Evolutionary conservation across 257 asterid species (phyloP).

Genomic region (Fraxinus pennsylvanica): DNA sequence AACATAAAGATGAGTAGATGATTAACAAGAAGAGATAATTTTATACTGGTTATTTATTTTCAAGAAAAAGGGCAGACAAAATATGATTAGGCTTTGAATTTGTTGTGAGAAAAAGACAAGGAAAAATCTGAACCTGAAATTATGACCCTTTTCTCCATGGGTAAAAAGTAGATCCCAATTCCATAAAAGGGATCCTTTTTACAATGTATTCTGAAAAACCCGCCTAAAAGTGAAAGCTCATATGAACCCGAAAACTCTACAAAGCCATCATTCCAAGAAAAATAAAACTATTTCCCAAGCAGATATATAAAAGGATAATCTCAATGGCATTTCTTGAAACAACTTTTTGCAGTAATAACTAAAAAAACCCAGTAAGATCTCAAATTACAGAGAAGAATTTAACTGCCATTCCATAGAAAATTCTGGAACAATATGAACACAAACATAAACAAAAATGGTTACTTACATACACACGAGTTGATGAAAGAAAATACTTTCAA

Average conservation of each 20-base stretch:
- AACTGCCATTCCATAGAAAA: background rate
- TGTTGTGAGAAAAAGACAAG: conserved; percentile 60
- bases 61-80: conserved; percentile 56
- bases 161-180: conserved; percentile 51
- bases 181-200: conserved; percentile 53
- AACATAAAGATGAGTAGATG: background rate
- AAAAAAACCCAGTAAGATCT: conserved; percentile 26
- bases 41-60: conserved; percentile 27
- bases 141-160: conserved; percentile 39
- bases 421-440: background rate
- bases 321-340: conserved; percentile 17
- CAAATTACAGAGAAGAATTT: background rate
- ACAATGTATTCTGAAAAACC: conserved; percentile 36
- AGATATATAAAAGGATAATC: background rate
- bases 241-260: conserved; percentile 23
- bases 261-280: conserved; percentile 1
- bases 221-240: conserved; percentile 28
- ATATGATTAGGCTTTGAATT: conserved; percentile 74
- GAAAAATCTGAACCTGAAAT: conserved; percentile 53
- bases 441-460: background rate
- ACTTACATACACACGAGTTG: background rate
- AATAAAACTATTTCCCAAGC: background rate
- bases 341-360: conserved; percentile 8
- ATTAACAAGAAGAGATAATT: conserved; percentile 32
- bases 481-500: background rate